Percentiles rank a stretch among this genome's conserved stretches.
Evolutionary conservation across 1,139 yeast genomes (phyloP).

Genomic region (Hansenula sp.): DNA sequence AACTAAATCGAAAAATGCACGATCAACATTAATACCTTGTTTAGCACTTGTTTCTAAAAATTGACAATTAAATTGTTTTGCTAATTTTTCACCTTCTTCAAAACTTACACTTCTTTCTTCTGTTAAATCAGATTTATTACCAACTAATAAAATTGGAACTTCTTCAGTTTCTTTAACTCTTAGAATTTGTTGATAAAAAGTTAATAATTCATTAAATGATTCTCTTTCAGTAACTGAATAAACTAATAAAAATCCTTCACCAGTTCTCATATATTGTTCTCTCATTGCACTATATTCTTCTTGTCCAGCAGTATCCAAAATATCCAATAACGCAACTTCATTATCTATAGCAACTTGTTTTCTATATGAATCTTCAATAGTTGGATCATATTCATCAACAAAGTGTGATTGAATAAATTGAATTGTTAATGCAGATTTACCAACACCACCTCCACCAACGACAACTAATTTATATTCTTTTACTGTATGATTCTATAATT

Average conservation of each 20-base stretch:
- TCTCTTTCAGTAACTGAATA: conserved; percentile 79
- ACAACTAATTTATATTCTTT: conserved; percentile 85
- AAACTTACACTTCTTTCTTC: conserved; percentile 78
- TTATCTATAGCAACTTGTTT: conserved; percentile 79
- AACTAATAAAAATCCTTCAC: conserved; percentile 84
- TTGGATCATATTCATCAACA: conserved; percentile 96
- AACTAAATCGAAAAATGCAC: conserved; percentile 76
- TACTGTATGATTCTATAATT: conserved; percentile 20
- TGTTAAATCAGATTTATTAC: conserved; percentile 76
- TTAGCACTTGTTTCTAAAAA: conserved; percentile 94
- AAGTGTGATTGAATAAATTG: conserved; percentile 88
- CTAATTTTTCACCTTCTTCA: conserved; percentile 78
- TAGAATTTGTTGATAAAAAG: conserved; percentile 78
- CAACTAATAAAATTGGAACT: conserved; percentile 72
- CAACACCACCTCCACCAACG: conserved; percentile 98
- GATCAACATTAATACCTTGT: conserved; percentile 90
- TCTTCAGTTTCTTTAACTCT: conserved; percentile 77
- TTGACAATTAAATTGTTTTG: conserved; percentile 68
- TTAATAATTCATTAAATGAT: conserved; percentile 73
- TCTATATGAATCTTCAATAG: conserved; percentile 88
- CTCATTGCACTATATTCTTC: conserved; percentile 97
- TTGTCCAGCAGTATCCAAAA: conserved; percentile 97
- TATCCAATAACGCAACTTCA: conserved; percentile 74
- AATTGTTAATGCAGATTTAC: conserved; percentile 92
- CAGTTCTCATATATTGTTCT: conserved; percentile 90